Evolutionary conservation across 495 filamentous ascomycete species (phyloP).

Genomic region (Bacidia rubella): DNA sequence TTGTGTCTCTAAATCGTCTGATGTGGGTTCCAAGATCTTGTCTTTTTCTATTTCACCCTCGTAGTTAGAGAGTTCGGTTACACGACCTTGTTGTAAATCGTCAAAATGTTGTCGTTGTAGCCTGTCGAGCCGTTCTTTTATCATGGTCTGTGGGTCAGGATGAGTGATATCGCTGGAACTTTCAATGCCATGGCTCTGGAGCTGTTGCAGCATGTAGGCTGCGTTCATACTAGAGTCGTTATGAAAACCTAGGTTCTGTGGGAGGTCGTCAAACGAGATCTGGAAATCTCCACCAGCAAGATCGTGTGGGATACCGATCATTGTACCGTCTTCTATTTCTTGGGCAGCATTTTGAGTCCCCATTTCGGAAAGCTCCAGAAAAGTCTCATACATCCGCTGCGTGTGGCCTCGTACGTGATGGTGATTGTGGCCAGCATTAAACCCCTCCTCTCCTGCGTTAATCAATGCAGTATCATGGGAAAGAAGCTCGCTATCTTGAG

Average conservation of each 20-base stretch:
- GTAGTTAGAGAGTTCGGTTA: neutral
- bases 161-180: no score
- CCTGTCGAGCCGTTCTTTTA: neutral
- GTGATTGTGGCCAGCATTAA: neutral
- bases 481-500: neutral
- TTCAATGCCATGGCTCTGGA: no score
- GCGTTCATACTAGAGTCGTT: neutral
- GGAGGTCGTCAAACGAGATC: neutral
- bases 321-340: neutral
- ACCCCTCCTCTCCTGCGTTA: neutral
- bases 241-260: neutral
- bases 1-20: neutral
- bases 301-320: slow-evolving; percentile 1
- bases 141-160: neutral
- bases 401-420: neutral
- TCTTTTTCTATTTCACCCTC: neutral
- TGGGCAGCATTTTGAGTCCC: neutral
- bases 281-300: slow-evolving; percentile 10
- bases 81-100: neutral
- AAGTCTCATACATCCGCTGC: neutral
- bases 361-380: neutral
- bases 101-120: neutral
- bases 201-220: no score
- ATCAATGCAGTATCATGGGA: neutral
- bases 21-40: neutral